Evolutionary conservation across 208 protist genomes (phyloP), one percentile per base, ranked within the genome.

Genomic region (Crithidia sp.): DNA sequence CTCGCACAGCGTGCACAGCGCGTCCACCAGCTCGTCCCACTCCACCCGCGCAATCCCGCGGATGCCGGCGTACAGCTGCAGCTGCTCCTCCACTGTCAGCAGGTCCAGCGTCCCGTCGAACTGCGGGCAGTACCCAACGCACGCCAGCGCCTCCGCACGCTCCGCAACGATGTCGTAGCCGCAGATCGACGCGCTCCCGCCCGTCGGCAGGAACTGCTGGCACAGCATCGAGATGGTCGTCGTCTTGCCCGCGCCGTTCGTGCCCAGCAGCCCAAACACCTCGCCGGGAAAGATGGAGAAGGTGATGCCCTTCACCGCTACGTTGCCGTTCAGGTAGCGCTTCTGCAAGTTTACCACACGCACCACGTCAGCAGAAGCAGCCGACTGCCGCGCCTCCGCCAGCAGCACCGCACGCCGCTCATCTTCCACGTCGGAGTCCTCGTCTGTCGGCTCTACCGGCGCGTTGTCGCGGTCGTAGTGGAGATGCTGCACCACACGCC

Each of bases 61-160:
- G 4, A 90, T 69, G 65, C 67, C 85, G 13, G 71, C 72, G 57
- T 77, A 82, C 57, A 83, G 49, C 13, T 56, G 37, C 40, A 99
- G 76, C 72, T 99, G 97, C 76, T 99, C 97, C 19, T 92, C 65
- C 52, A 91, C 87, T 37, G 96, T 99, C 47, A 99, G 76, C 66
- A 98, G 82, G 44, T 94, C 88, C 60, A 97, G 90, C 2, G 94
- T 77, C 10, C 98, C 88, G 81, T 98, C 97, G 83, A 98, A 98
- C 84, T 99, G 97, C 57, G 97, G 97, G 84, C 97, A 99, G 62
- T 98, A 96, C 17, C 98, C 98, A 55, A 98, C 90, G 71, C 66
- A 89, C 63, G 59, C 83, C 45, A 90, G 74, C 17, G 86, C 87
- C 44, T 85, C 79, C n/a, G 49, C 44, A 90, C 45, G 45, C 45